Base-by-base conservation (phyloP, 2,329 filamentous ascomycete species). In the Aspergillus uvarum region DNA sequence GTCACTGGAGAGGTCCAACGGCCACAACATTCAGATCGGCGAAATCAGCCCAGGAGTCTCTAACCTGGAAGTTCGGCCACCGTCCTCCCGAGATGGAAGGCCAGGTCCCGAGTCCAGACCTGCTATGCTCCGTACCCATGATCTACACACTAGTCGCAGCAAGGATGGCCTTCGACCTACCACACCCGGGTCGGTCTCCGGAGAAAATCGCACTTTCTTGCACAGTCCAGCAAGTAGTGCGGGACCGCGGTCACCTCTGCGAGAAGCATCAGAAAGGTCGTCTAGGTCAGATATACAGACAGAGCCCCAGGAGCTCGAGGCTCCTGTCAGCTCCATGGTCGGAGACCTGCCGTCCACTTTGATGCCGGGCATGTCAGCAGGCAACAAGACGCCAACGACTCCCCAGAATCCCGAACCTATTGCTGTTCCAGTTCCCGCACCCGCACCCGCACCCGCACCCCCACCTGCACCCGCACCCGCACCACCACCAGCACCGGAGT, bases 241-340 rank as follows among this genome's bases (percentile, higher is more conserved):
- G 56, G 72, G 66, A 1, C 70, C 70, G 31, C 69, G 67, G 49
- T 70, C 71, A 31, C 61, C 70, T 8, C 61, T 70, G 19, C 70
- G 71, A 59, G 73, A 74, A 49, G 61, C 54, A 44, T 68, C 61
- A 29, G 71, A 72, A 24, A 70, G 67, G 51, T 68, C 75, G 35
- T 73, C 76, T 19, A 72, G 74, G 29, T 73, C 76, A 22, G 74
- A 75, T 49, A 59, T 71, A 47, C 68, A 68, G 8, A 67, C 68
- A 47, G 71, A 73, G 32, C 69, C 70, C 24, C 68, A 74, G 49
- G 74, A 67, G 50, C 72, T 66, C 58, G 71, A 76, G 50, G 60
- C 62, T 35, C 65, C 67, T 44, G 63, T 55, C 51, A 59, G 38
- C 29, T 57, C 66, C 21, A 54, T 51, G 42, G 56, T 66, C 44